phyloP scores from a whole-genome alignment of 352 stramenopile genomes.

The Globisporangium camurandrum region DNA sequence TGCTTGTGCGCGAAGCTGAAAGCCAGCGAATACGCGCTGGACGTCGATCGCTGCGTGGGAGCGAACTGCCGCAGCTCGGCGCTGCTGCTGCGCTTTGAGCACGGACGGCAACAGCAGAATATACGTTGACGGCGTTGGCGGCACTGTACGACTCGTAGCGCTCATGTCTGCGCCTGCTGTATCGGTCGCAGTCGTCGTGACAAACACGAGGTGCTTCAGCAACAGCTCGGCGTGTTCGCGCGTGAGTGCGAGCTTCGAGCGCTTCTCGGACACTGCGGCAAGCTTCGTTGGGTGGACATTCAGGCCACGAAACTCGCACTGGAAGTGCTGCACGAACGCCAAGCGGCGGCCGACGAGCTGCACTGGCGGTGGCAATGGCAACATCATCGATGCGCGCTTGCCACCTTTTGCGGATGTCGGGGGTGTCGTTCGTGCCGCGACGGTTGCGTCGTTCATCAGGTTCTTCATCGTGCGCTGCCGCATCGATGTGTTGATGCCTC shows the following conservation, averaged over 20 bases:
- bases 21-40: conserved; percentile 50
- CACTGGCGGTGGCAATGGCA: background rate
- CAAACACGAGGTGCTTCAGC: conserved; percentile 37
- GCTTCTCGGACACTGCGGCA: conserved; percentile 22
- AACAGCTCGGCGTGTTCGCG: conserved; percentile 39
- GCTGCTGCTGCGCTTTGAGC: conserved; percentile 33
- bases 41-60: conserved; percentile 31
- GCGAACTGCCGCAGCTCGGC: conserved; percentile 3
- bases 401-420: background rate
- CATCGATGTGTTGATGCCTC: conserved; percentile 5
- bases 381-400: background rate
- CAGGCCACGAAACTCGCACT: conserved; percentile 37
- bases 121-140: conserved; percentile 6
- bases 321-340: conserved; percentile 26
- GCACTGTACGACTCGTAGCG: background rate
- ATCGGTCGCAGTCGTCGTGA: no score
- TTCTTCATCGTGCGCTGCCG: conserved; percentile 11
- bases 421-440: background rate
- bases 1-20: conserved; percentile 40
- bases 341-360: conserved; percentile 1
- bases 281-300: conserved; percentile 29
- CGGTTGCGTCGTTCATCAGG: background rate
- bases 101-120: conserved; percentile 37
- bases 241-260: conserved; percentile 28
- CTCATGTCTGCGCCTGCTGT: no score